A percentile compares a stretch with the other conserved stretches of the same genome.
Conservation (phyloP, 371 early-diverging fungal species). For the Apophysomyces elegans region DNA sequence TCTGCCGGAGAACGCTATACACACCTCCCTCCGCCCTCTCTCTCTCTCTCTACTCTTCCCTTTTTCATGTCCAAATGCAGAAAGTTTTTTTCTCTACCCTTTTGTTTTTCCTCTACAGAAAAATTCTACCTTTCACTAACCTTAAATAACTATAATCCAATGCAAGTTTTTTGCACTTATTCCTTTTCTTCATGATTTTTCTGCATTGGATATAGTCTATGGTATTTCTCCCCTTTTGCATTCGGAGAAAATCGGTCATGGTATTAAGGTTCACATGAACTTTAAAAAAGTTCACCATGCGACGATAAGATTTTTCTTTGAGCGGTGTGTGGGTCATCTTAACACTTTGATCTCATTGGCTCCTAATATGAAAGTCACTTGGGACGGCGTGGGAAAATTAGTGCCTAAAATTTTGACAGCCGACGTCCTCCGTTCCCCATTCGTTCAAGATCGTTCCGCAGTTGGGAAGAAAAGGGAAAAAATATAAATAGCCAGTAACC, state of each 20-base stretch:
- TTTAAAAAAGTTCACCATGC: slow-evolving; percentile 10
- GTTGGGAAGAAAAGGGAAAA: slow-evolving; percentile 3
- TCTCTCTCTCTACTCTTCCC: neutral
- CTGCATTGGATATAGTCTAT: neutral
- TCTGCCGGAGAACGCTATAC: neutral
- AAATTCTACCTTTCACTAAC: neutral
- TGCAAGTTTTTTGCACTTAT: no score
- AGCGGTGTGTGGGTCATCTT: neutral
- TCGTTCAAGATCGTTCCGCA: slow-evolving; percentile 4
- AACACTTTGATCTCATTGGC: neutral
- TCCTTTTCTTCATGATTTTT: neutral
- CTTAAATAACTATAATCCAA: neutral
- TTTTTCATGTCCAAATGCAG: neutral
- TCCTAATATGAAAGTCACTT: slow-evolving; percentile 7
- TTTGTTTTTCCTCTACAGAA: slow-evolving; percentile 2
- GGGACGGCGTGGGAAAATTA: slow-evolving; percentile 9
- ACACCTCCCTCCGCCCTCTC: neutral
- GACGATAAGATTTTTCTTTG: slow-evolving; percentile 6
- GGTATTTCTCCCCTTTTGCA: neutral
- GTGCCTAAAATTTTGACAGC: slow-evolving; percentile 10
- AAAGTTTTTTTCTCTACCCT: neutral
- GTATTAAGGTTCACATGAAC: slow-evolving; percentile 9
- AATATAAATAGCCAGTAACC: slow-evolving; percentile 11
- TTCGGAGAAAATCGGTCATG: slow-evolving; percentile 9
- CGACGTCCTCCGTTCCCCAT: slow-evolving; percentile 9